Evolutionary conservation across 2,329 filamentous ascomycete genomes (phyloP), one percentile per base, ranked within the genome.

Genomic region (Ambrosiella beaveri): DNA sequence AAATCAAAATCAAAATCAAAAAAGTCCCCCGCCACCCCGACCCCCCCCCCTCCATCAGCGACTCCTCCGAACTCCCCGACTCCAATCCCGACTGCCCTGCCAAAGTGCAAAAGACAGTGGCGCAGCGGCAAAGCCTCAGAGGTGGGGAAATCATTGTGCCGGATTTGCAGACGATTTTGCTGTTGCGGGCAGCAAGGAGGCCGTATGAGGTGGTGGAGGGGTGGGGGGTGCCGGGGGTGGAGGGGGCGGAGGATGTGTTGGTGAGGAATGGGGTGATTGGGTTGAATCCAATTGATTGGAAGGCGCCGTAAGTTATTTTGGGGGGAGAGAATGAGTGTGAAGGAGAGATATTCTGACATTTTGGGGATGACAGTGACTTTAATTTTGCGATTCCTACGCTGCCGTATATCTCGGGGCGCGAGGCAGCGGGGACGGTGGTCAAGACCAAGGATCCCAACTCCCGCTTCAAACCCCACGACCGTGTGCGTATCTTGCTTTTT

Each of bases 271-370:
- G 76, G 41, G 78, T 78, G 11, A 82, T 87, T 63, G 85, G 85
- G 0, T 69, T 89, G 41, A 89, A 89, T 64, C 86, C 86, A 0
- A 85, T 89, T 58, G 86, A 87, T 66, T 86, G 81, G 81, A 86
- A 86, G 71, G 77, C 80, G 60, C 81, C 83, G 82, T 85, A 71
- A 63, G 79, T 73, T 9, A 41, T 3, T 11, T 55, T 19, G 7
- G 19, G 8, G 8, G 8, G 12, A 47, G 8, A 49, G 15, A 17
- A 41, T 11, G 11, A 3, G 13, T 51, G 2, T 44, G 35, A 15
- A 38, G 15, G 35, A 39, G 39, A 13, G 13, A 17, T 15, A 45
- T 7, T 12, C 11, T 17, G n/a, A 56, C 13, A 41, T 41, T 12
- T 47, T 47, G 17, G 11, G 9, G n/a, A 13, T 38, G 11, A 38